Base-by-base conservation (phyloP, 139 green algal genomes). In the Diplosphaera chodatii region DNA sequence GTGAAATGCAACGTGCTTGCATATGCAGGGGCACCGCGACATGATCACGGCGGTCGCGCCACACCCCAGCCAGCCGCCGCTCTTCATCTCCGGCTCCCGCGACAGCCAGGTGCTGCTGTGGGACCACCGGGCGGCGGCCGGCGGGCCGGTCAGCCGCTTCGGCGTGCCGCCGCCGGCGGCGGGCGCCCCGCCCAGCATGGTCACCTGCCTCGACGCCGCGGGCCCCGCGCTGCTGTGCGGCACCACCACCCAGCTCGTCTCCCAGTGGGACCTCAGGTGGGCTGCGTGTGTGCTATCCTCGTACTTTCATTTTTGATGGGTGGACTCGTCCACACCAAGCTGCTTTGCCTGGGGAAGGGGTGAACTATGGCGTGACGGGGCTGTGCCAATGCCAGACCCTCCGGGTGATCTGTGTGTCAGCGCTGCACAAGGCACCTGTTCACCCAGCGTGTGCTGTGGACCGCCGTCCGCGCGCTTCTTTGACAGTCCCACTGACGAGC, bases 71-170 rank as follows among this genome's bases (percentile, higher is more conserved):
- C 48, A 59, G 48, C 48, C 48, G 18, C 16, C 48, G 16, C 48
- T 59, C 16, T 59, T 59, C 48, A 3, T 59, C 18, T 59, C 48
- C 8, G 48, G 48, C 10, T 59, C 48, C 13, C 13, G 18, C 3
- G 48, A 59, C 16, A 18, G 48, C 48, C 48, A 59, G 48, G 59
- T 65, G 59, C 25, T 65, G 59, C 59, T 65, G 59, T 65, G 59
- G 59, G 59, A 65, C 59, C 59, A 32, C 27, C 21, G 59, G 27
- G 13, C n/a, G 21, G n/a, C 59, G 3, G 25, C 3, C 25, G 22
- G 13, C 3, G 27, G 59, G 25, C 4, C 27, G 25, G 59, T 22
- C 25, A 22, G 59, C 59, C 59, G 59, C 59, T 65, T 65, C 27
- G 18, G 25, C 25, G 4, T 32, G 59, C 59, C 59, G 59, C 25